Evolutionary conservation across 495 filamentous ascomycete genomes (phyloP), one percentile per base, ranked within the genome.

Genomic region (Aspergillus haitiensis): DNA sequence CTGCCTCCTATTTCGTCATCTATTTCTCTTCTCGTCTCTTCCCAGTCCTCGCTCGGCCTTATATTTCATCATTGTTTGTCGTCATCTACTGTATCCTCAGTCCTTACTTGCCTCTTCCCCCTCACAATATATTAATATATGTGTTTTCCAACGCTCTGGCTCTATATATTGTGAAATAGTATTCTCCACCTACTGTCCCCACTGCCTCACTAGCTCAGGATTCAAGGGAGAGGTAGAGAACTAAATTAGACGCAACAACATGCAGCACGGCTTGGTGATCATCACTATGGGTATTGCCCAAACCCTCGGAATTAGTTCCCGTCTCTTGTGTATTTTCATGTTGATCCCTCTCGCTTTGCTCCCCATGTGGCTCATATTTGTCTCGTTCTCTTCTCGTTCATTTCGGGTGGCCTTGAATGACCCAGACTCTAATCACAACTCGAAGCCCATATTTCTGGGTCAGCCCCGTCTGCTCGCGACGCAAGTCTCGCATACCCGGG

Each of bases 221-320:
- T 27, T 27, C 3, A 27, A 27, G 21, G 21, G 21, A 27, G 21
- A 27, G 21, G 21, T 27, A 21, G 15, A 15, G 6, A 47, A 47
- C 11, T 9, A 47, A 18, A n/a, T 9, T 18, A 18, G 9, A 47
- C 16, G 36, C 18, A 47, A 31, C 39, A 45, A 21, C 54, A 56
- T 56, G 54, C 31, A 47, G 31, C 40, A 56, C n/a, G n/a, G 46
- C 12, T 3, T 33, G 15, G 42, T 56, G 42, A 47, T 47, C 54
- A 40, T 56, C 54, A 33, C 40, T 42, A 56, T 56, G 54, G 54
- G 42, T 15, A 16, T 40, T 48, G 42, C 42, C 54, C 54, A 56
- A 33, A 6, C 36, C 40, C 35, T 47, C 35, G 39, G 54, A 3
- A 9, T 37, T 11, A 36, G 36, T 18, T 13, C 21, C 7, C 16